phyloP scores from a whole-genome alignment of 1,284 basidiomycete species.

The Cutaneotrichosporon mucoides region DNA sequence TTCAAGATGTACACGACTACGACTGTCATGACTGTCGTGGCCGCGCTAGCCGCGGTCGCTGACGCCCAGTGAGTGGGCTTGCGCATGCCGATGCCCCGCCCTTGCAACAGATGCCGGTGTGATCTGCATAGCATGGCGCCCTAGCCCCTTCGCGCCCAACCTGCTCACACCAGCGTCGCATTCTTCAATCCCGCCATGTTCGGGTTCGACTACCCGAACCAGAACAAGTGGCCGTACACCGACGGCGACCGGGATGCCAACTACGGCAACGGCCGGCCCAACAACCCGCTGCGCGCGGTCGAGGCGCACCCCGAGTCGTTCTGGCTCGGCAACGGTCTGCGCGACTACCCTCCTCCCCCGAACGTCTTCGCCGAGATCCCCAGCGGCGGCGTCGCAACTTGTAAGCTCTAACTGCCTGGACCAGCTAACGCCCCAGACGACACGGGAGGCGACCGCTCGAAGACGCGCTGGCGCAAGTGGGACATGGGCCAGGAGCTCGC shows the following conservation, averaged over 20 bases:
- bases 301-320: not conserved
- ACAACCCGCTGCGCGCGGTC: not conserved
- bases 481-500: too few relatives aligned
- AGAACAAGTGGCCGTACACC: not conserved
- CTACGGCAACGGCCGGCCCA: not conserved
- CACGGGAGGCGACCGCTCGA: too few relatives aligned
- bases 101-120: too few relatives aligned
- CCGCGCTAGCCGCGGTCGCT: too few relatives aligned
- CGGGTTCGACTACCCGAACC: not conserved
- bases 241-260: not conserved
- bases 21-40: too few relatives aligned
- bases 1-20: too few relatives aligned
- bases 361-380: conserved; percentile 7
- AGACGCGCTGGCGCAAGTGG: too few relatives aligned
- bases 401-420: not conserved
- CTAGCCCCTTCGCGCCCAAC: too few relatives aligned
- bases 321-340: conserved; percentile 7
- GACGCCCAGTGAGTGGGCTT: too few relatives aligned
- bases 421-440: not conserved
- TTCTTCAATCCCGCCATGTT: conserved; percentile 8
- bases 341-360: not conserved
- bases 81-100: too few relatives aligned
- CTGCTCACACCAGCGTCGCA: not conserved
- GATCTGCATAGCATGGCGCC: too few relatives aligned
- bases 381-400: not conserved